Conservation (phyloP, 2,329 filamentous ascomycete species). For the Laburnicola sp. region DNA sequence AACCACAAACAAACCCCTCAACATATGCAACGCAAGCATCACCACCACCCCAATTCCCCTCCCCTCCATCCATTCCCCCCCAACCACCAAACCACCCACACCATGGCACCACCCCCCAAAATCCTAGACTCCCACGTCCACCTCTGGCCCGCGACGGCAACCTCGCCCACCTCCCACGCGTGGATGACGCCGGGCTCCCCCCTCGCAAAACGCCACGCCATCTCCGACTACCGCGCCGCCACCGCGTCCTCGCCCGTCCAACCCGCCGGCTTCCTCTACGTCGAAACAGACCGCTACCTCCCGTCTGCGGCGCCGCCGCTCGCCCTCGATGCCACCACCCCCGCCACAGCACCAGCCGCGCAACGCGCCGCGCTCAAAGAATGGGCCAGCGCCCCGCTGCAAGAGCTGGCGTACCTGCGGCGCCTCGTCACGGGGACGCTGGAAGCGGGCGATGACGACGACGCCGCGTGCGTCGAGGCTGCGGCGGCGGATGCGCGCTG, state of each 20-base stretch:
- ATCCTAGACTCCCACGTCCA: constrained; percentile 93
- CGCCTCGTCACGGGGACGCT: constrained; percentile 66
- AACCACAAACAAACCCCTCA: not conserved
- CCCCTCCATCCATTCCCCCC: not conserved
- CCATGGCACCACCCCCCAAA: constrained; percentile 27
- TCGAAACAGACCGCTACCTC: constrained; percentile 74
- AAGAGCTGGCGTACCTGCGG: constrained; percentile 71
- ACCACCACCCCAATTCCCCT: not conserved
- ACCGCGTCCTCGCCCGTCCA: constrained; percentile 14
- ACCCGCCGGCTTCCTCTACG: constrained; percentile 69
- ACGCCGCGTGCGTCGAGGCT: constrained; percentile 47
- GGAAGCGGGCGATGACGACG: constrained; percentile 63
- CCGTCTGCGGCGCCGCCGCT: constrained; percentile 9
- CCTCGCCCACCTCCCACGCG: constrained; percentile 63
- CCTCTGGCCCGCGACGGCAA: constrained; percentile 70
- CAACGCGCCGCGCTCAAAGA: constrained; percentile 33
- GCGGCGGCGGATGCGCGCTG: constrained; percentile 44
- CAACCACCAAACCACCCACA: not conserved
- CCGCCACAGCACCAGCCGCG: not conserved
- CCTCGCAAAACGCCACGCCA: constrained; percentile 65
- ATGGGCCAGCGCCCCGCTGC: constrained; percentile 69
- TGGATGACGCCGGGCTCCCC: constrained; percentile 65
- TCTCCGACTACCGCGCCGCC: constrained; percentile 60
- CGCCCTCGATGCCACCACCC: not conserved
- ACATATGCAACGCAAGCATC: not conserved